phyloP scores from a whole-genome alignment of 164 flowering plant species.

The Aristolochia fimbriata region DNA sequence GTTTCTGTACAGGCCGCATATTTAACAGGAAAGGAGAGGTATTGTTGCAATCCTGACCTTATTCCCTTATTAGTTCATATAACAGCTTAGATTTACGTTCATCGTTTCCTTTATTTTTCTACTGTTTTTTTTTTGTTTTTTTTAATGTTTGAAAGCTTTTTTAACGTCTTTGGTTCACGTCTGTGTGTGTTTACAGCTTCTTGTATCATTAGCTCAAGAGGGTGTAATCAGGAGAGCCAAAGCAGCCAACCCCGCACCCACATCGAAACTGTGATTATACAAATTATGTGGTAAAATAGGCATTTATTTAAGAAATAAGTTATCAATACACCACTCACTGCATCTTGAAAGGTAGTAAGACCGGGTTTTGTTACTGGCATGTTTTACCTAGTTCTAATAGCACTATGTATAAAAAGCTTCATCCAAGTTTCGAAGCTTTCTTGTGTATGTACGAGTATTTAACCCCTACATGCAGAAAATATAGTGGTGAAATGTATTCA shows the following conservation, averaged over 20 bases:
- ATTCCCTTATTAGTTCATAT: too few species aligned
- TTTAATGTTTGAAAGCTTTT: neutral
- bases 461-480: too few species aligned
- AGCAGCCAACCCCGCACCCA: slow-evolving; percentile 13
- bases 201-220: slow-evolving; percentile 72
- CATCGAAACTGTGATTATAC: slow-evolving; percentile 36
- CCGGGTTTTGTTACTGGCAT: neutral
- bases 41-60: slow-evolving; percentile 3
- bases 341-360: neutral
- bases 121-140: neutral
- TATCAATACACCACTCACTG: neutral
- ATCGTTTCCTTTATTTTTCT: neutral
- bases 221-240: slow-evolving; percentile 52
- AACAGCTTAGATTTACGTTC: too few species aligned
- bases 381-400: neutral
- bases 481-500: too few species aligned
- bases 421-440: neutral
- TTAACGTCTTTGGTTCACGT: neutral
- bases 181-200: slow-evolving; percentile 42
- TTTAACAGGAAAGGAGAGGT: slow-evolving; percentile 85
- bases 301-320: too few species aligned
- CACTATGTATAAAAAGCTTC: too few species aligned
- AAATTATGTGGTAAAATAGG: neutral
- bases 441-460: neutral
- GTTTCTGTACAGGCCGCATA: slow-evolving; percentile 57